Evolutionary conservation across 371 early-diverging fungal genomes (phyloP).

Genomic region (Haplosporangium sp.): DNA sequence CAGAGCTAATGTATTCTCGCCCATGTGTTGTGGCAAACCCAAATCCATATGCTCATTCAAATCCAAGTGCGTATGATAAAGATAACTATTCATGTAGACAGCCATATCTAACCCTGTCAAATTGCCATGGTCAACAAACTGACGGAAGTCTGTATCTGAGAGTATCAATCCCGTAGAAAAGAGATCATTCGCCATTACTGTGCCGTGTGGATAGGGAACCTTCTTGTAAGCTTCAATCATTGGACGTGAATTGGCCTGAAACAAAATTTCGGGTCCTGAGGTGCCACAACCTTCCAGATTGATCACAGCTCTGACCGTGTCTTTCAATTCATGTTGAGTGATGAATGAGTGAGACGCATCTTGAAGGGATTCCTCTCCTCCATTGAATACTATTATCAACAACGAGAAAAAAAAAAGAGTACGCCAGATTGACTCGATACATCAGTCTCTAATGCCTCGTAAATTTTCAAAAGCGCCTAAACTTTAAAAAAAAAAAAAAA

Average conservation of each 20-base stretch:
- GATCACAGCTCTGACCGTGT: constrained; percentile 70
- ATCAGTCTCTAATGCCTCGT: not conserved
- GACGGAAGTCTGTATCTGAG: constrained; percentile 81
- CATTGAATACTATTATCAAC: constrained; percentile 70
- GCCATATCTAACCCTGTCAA: constrained; percentile 78
- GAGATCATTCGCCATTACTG: constrained; percentile 78
- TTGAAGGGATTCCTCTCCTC: constrained; percentile 81
- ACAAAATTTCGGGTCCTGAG: constrained; percentile 76
- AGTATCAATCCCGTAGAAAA: constrained; percentile 78
- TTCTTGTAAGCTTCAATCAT: constrained; percentile 78
- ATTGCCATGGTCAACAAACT: constrained; percentile 75
- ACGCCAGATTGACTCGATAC: not conserved
- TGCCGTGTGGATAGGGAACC: constrained; percentile 79
- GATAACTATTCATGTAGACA: constrained; percentile 73
- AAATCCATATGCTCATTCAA: constrained; percentile 63
- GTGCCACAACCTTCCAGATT: constrained; percentile 83
- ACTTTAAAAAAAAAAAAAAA: not conserved
- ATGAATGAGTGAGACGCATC: constrained; percentile 84
- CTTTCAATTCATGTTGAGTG: constrained; percentile 68
- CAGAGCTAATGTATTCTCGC: constrained; percentile 73
- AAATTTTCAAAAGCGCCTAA: not conserved
- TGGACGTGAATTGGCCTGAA: constrained; percentile 77
- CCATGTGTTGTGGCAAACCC: constrained; percentile 78
- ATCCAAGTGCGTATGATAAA: constrained; percentile 82
- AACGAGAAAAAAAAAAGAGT: not conserved